A percentile compares a stretch with the other conserved stretches of the same genome.
Conservation (phyloP, 2,329 filamentous ascomycete species). For the Pseudopithomyces chartarum region DNA sequence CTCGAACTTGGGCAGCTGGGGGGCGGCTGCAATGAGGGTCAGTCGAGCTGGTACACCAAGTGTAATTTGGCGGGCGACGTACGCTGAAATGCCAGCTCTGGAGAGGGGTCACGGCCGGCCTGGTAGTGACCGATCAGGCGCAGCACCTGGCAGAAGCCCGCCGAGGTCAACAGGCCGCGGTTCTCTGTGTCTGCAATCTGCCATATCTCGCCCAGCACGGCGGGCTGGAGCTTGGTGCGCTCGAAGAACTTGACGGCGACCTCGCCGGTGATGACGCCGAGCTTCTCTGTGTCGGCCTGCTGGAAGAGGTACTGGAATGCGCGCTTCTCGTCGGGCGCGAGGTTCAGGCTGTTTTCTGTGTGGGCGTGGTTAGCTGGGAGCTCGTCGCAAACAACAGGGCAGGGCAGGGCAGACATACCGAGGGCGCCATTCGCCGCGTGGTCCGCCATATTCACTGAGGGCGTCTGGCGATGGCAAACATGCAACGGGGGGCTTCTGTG, state of each 20-base stretch:
- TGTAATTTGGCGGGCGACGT: constrained; percentile 29
- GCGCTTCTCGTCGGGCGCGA: constrained; percentile 90
- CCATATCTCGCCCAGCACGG: constrained; percentile 95
- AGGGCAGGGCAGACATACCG: not conserved
- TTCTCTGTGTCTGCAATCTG: constrained; percentile 98
- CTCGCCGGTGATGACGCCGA: constrained; percentile 94
- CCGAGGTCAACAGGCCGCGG: constrained; percentile 86
- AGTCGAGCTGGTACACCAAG: constrained; percentile 19
- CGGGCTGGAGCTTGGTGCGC: constrained; percentile 86
- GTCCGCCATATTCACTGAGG: constrained; percentile 5
- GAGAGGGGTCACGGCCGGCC: constrained; percentile 78
- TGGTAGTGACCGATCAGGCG: constrained; percentile 96
- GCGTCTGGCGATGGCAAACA: constrained; percentile 4
- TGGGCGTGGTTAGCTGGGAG: not conserved
- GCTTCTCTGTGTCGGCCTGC: constrained; percentile 86
- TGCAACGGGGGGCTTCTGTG: not conserved
- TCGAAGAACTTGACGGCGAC: constrained; percentile 97
- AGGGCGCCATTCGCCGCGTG: constrained; percentile 4
- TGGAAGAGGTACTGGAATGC: constrained; percentile 92
- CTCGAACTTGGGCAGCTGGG: constrained; percentile 85
- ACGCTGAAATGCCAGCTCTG: constrained; percentile 82
- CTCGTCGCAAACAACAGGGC: constrained; percentile 32
- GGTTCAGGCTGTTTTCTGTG: constrained; percentile 69
- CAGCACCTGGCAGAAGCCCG: constrained; percentile 91
- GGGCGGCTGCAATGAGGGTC: constrained; percentile 63